phyloP scores from a whole-genome alignment of 2,329 filamentous ascomycete species.

The Tympanopsis confertula region DNA sequence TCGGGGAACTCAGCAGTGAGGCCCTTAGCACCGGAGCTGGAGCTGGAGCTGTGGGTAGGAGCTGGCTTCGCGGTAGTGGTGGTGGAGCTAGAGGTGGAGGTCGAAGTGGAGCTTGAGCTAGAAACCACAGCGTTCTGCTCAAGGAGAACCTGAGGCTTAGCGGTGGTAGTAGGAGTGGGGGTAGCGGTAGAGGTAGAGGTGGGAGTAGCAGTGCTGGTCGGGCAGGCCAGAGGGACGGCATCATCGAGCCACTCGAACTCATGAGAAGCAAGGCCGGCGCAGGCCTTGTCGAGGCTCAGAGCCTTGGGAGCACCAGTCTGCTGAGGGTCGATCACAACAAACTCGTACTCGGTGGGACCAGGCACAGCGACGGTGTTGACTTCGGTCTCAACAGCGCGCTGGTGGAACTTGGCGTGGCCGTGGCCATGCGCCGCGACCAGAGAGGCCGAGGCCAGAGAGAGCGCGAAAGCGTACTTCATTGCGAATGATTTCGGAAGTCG shows the following conservation, averaged over 20 bases:
- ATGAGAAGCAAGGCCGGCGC: neutral
- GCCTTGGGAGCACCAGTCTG: neutral
- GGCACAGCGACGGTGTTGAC: neutral
- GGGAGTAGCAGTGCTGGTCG: neutral
- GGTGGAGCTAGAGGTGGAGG: neutral
- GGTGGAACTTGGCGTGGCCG: neutral
- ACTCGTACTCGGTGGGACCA: too few relatives aligned
- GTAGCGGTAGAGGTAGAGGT: neutral
- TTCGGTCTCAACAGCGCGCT: neutral
- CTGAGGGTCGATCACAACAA: neutral
- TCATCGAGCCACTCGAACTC: neutral
- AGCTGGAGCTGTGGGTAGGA: neutral
- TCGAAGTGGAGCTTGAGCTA: neutral
- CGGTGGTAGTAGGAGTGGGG: neutral
- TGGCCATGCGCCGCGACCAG: neutral
- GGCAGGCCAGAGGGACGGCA: neutral
- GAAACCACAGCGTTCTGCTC: neutral
- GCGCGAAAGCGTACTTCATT: neutral
- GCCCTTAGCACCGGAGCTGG: neutral
- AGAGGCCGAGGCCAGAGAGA: neutral
- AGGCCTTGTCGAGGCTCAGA: neutral
- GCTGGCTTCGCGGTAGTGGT: conserved; percentile 1
- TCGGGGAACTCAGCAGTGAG: conserved; percentile 1
- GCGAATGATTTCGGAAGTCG: too few relatives aligned
- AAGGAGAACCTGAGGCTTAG: neutral